A percentile compares a stretch with the other conserved stretches of the same genome.
phyloP scores from a whole-genome alignment of 2,329 filamentous ascomycete species.

The Curvularia lunata region DNA sequence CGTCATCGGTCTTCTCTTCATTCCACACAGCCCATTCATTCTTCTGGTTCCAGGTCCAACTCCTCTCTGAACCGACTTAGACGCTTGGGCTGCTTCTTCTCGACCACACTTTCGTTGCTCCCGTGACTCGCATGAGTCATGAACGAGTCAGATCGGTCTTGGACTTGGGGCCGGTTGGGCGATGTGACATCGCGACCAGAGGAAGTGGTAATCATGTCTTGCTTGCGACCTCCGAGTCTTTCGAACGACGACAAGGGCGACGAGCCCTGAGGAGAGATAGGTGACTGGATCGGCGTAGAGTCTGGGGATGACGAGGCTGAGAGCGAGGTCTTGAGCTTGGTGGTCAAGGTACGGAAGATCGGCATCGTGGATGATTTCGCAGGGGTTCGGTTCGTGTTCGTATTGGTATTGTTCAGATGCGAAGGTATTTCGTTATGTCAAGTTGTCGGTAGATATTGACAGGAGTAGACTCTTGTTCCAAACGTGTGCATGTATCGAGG shows the following conservation, averaged over 20 bases:
- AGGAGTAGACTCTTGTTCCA: background rate
- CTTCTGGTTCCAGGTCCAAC: constrained; percentile 24
- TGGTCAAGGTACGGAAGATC: constrained; percentile 38
- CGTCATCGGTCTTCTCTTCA: background rate
- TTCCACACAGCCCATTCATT: background rate
- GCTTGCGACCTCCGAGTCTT: constrained; percentile 31
- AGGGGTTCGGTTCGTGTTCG: background rate
- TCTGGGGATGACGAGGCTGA: constrained; percentile 34
- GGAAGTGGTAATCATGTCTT: constrained; percentile 8
- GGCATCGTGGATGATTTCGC: constrained; percentile 29
- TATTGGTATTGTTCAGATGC: constrained; percentile 1
- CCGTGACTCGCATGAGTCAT: constrained; percentile 24
- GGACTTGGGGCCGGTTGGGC: constrained; percentile 22
- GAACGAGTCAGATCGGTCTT: constrained; percentile 30
- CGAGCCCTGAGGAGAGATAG: constrained; percentile 26
- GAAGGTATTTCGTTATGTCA: background rate
- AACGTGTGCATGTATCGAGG: constrained; percentile 12
- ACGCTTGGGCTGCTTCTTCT: constrained; percentile 31
- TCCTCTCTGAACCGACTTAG: constrained; percentile 45
- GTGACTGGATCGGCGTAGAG: constrained; percentile 20
- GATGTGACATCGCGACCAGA: constrained; percentile 10
- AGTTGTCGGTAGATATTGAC: constrained; percentile 2
- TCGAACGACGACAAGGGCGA: constrained; percentile 26
- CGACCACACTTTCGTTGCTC: constrained; percentile 22
- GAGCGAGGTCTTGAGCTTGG: constrained; percentile 40